phyloP scores from a whole-genome alignment of 768 basidiomycete genomes.

The Auriscalpium vulgare region DNA sequence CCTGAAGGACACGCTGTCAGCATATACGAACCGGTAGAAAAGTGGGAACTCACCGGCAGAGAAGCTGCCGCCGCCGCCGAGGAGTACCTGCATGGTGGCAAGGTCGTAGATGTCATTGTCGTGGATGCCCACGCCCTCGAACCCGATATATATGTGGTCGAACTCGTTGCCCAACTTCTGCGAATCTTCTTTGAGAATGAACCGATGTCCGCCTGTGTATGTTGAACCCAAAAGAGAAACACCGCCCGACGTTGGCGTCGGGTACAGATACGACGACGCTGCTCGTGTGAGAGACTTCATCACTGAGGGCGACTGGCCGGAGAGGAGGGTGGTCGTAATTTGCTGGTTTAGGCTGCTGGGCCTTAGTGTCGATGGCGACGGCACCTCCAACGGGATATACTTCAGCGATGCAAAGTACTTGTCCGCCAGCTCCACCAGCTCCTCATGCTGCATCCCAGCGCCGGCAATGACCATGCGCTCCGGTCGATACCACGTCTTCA shows the following conservation, averaged over 20 bases:
- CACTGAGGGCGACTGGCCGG: conserved; percentile 40
- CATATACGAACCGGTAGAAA: not conserved
- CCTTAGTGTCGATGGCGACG: conserved; percentile 23
- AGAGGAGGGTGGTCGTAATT: conserved; percentile 50
- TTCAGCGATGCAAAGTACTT: conserved; percentile 72
- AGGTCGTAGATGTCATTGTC: conserved; percentile 90
- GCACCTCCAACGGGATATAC: conserved; percentile 22
- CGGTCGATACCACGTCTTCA: conserved; percentile 82
- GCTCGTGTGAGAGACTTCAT: conserved; percentile 69
- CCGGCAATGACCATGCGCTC: conserved; percentile 95
- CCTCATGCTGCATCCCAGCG: conserved; percentile 84
- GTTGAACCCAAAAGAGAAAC: conserved; percentile 36
- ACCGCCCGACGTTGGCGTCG: conserved; percentile 18
- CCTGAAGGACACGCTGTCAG: conserved; percentile 33
- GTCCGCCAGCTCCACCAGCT: conserved; percentile 80
- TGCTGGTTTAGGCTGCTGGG: conserved; percentile 16
- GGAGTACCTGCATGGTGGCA: conserved; percentile 89
- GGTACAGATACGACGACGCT: conserved; percentile 65
- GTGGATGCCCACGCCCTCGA: conserved; percentile 85
- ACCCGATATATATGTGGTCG: conserved; percentile 88
- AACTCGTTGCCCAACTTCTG: conserved; percentile 41
- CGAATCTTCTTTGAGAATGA: conserved; percentile 47
- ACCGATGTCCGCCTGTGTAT: conserved; percentile 83
- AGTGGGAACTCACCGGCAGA: conserved; percentile 57
- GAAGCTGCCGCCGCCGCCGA: conserved; percentile 95